Evolutionary conservation across 2,329 filamentous ascomycete species (phyloP).

Genomic region (Colletotrichum tropicale): DNA sequence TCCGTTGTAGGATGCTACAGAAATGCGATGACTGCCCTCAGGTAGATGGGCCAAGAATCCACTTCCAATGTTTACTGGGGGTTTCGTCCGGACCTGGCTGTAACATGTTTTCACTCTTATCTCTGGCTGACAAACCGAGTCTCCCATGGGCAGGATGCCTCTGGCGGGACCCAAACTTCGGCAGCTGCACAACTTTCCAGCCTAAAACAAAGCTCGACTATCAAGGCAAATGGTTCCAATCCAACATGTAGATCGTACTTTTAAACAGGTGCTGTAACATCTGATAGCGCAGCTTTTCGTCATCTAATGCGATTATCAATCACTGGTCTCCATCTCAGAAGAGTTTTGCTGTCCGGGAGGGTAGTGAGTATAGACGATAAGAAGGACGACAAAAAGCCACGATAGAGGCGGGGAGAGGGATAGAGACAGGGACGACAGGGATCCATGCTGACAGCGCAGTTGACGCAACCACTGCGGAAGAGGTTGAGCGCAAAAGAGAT

Average conservation of each 20-base stretch:
- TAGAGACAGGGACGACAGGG: no score
- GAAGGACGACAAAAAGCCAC: no score
- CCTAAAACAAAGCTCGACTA: neutral
- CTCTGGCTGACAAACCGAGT: neutral
- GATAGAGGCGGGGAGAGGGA: no score
- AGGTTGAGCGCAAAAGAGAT: neutral
- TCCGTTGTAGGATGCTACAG: neutral
- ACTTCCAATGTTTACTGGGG: neutral
- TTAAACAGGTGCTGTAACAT: neutral
- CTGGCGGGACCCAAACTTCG: neutral
- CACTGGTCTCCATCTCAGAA: neutral
- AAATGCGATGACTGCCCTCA: neutral
- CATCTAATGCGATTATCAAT: neutral
- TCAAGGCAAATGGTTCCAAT: fast-evolving
- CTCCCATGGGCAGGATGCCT: neutral
- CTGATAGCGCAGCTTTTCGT: neutral
- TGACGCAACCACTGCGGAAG: neutral
- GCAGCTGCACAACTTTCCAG: neutral
- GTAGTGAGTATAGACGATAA: no score
- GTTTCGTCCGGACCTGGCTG: neutral
- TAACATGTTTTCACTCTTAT: neutral
- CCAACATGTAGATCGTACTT: neutral
- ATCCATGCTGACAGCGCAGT: no score
- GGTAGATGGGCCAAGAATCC: neutral
- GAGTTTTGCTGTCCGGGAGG: no score